Base-by-base conservation (phyloP, 306 rosid genomes). In the Cucurbita pepo region DNA sequence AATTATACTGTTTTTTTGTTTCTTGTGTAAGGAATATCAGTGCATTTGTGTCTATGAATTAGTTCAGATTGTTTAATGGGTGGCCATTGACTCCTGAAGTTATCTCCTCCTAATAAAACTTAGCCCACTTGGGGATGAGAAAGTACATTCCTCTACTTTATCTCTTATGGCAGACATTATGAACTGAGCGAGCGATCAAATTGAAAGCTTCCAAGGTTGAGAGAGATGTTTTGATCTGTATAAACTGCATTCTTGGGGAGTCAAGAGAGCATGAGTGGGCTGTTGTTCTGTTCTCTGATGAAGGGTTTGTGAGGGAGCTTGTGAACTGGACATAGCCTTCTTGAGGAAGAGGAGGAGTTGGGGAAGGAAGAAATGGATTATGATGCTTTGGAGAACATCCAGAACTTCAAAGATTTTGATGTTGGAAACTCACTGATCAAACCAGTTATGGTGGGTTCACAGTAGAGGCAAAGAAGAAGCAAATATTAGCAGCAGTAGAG, bases 351-450 rank as follows among this genome's bases (percentile, higher is more conserved):
- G 86, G 86, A 8, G 94, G 89, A 48, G 91, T 83, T 48, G 93
- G 84, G 34, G 98, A 90, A 82, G 93, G 90, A 3, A 90, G 98
- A 97, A 90, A 85, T 57, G 98, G 98, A 6, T 90, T 93, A 80
- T 63, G 63, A 65, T 55, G 91, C 91, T 40, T 61, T 91, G 86
- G 71, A 60, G 76, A 84, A 83, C 80, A 76, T 83, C 1, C 80
- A 72, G 75, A 81, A 48, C 52, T 84, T 91, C 82, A 84, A 45
- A 9, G 89, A 86, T 30, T 82, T 67, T 65, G 97, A 91, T 76
- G 96, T 79, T 78, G 97, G 97, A 5, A 87, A 89, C 66, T 89
- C 97, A 0, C 86, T 85, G 16, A 84, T 80, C 19, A 30, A 91
- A 91, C 82, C 85, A 89, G 6, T 77, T 91, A 3, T 91, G 97